Percentiles rank a stretch among this genome's conserved stretches.
These are phyloP conservation scores for Cyclaneusma minus DNA, from an alignment of 2,329 filamentous ascomycete species.

Conservation along the genomic window DNA sequence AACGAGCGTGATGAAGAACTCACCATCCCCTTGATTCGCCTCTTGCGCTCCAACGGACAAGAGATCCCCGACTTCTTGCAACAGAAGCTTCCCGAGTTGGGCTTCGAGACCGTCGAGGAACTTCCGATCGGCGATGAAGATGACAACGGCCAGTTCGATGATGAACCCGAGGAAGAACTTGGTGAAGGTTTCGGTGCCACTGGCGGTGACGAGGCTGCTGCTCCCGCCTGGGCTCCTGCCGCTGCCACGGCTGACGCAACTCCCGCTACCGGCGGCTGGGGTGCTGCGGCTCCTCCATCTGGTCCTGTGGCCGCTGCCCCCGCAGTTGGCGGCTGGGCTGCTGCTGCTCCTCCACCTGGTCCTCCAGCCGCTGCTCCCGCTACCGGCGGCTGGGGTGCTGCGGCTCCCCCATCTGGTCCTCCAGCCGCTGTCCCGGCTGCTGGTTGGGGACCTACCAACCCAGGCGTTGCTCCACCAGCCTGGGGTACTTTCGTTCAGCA, in stretches of 20 bases:
- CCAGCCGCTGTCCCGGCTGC: neutral
- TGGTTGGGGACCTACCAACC: neutral
- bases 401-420: neutral
- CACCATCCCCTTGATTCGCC: constrained; percentile 59
- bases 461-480: neutral
- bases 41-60: constrained; percentile 67
- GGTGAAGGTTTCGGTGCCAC: constrained; percentile 7
- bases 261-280: constrained; percentile 3
- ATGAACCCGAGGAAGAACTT: constrained; percentile 10
- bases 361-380: constrained; percentile 2
- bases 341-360: constrained; percentile 1
- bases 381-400: constrained; percentile 5
- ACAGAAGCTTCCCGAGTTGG: constrained; percentile 42
- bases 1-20: constrained; percentile 62
- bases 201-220: constrained; percentile 4
- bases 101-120: no score
- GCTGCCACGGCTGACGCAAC: constrained; percentile 1
- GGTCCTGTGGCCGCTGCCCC: constrained; percentile 1
- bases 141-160: constrained; percentile 11
- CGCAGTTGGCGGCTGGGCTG: constrained; percentile 4
- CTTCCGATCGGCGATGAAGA: constrained; percentile 15
- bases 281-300: constrained; percentile 1
- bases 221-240: neutral
- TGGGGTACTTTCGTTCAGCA: no score
- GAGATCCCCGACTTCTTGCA: constrained; percentile 69